Conservation (phyloP, 768 basidiomycete genomes). For the Boletus barrowsii region DNA sequence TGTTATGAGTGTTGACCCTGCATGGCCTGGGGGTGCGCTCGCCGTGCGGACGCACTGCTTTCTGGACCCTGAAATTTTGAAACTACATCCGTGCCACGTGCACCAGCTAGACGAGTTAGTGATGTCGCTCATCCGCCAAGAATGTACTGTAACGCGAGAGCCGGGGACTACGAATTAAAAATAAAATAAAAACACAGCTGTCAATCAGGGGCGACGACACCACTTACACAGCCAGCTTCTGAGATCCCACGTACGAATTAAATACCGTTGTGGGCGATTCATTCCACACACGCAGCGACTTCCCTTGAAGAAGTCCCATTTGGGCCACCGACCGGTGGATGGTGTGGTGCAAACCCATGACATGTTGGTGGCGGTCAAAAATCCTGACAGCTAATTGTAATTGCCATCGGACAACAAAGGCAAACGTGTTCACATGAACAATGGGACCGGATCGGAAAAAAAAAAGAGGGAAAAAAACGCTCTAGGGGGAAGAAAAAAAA, state of each 20-base stretch:
- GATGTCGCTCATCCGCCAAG: neutral
- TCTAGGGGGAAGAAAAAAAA: neutral
- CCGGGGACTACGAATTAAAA: neutral
- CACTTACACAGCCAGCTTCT: neutral
- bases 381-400: conserved; percentile 19
- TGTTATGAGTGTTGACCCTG: conserved; percentile 20
- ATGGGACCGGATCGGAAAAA: neutral
- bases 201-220: conserved; percentile 12
- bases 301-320: neutral
- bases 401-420: neutral
- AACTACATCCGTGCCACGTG: conserved; percentile 9
- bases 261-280: neutral
- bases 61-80: conserved; percentile 27
- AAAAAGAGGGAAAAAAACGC: too few relatives aligned
- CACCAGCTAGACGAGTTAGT: conserved; percentile 5
- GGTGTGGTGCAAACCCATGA: conserved; percentile 4
- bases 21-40: conserved; percentile 18
- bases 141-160: neutral
- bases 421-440: conserved; percentile 2
- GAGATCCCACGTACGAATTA: too few relatives aligned
- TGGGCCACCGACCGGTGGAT: conserved; percentile 6
- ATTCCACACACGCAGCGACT: neutral
- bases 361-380: conserved; percentile 11
- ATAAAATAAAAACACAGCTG: neutral
- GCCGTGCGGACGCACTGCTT: conserved; percentile 26